Conservation (phyloP, 2,329 filamentous ascomycete genomes). For the Epichloe sibirici region DNA sequence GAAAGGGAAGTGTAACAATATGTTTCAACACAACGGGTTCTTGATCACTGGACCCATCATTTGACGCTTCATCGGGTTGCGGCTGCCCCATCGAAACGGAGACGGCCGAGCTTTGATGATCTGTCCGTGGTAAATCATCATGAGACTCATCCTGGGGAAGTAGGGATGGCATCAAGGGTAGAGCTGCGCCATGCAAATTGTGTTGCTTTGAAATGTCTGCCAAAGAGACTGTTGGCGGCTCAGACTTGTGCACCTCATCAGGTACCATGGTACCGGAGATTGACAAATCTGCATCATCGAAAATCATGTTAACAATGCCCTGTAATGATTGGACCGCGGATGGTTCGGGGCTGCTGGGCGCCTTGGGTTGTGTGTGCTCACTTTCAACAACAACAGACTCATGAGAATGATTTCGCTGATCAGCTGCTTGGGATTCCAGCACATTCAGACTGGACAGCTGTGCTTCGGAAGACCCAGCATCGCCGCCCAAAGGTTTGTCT, state of each 20-base stretch:
- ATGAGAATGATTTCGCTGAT: background rate
- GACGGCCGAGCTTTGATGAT: conserved; percentile 13
- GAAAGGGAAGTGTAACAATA: conserved; percentile 44
- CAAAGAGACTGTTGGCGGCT: conserved; percentile 24
- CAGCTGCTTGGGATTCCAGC: background rate
- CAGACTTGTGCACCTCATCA: conserved; percentile 10
- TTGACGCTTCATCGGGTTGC: conserved; percentile 12
- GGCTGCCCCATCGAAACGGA: conserved; percentile 17
- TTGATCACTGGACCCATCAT: conserved; percentile 10
- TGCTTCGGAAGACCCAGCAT: background rate
- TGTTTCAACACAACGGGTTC: conserved; percentile 23
- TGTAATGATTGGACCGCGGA: conserved; percentile 13
- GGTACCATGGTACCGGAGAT: conserved; percentile 12
- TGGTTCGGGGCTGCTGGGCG: conserved; percentile 6
- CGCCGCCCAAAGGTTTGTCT: background rate
- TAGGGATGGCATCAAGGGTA: conserved; percentile 12
- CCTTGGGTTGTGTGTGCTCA: background rate
- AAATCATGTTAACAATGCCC: conserved; percentile 11
- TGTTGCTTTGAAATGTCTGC: conserved; percentile 23
- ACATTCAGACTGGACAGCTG: background rate
- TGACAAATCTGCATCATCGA: conserved; percentile 9
- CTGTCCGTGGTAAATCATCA: conserved; percentile 7
- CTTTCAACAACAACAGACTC: background rate
- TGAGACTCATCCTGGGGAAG: conserved; percentile 8
- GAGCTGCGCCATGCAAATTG: conserved; percentile 12